Percentiles rank a stretch among this genome's conserved stretches.
These are phyloP conservation scores for Cunninghamia lanceolata DNA, from an alignment of 75 land plant genomes.

Conservation along the genomic window DNA sequence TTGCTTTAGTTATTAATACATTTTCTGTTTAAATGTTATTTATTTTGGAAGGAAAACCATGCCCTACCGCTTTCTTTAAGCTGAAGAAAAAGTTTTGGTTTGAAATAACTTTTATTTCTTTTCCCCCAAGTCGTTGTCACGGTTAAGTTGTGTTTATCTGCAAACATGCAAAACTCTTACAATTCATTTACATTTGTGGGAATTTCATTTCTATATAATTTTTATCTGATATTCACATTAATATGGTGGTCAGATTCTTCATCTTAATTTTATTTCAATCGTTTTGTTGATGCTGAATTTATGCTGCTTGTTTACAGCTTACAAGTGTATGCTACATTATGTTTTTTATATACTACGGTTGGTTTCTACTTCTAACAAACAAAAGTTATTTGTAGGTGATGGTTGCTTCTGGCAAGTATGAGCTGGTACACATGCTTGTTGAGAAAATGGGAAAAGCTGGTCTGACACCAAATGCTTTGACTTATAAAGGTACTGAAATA, in stretches of 20 bases:
- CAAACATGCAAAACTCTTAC: no score
- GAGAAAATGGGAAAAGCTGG: conserved; percentile 54
- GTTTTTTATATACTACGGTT: background rate
- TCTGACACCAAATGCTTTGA: conserved; percentile 63
- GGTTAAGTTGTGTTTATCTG: background rate
- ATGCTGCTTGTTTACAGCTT: background rate
- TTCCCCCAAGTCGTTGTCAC: background rate
- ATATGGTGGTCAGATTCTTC: background rate
- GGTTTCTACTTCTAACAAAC: background rate
- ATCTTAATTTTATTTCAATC: background rate
- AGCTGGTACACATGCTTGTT: conserved; percentile 69
- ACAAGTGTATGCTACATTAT: background rate
- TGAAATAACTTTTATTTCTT: no score
- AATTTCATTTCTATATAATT: background rate
- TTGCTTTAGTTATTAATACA: no score
- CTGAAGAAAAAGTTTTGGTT: background rate
- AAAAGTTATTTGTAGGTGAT: conserved; percentile 50
- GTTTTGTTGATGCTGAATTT: background rate
- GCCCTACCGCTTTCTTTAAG: background rate
- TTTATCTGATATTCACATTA: background rate
- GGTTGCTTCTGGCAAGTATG: conserved; percentile 74
- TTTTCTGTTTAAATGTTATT: no score
- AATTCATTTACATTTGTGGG: no score
- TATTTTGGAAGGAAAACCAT: background rate
- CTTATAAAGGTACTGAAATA: conserved; percentile 62